A percentile compares a stretch with the other conserved stretches of the same genome.
These are phyloP conservation scores for Prunella vulgaris DNA, from an alignment of 257 asterid species.

Conservation along the genomic window DNA sequence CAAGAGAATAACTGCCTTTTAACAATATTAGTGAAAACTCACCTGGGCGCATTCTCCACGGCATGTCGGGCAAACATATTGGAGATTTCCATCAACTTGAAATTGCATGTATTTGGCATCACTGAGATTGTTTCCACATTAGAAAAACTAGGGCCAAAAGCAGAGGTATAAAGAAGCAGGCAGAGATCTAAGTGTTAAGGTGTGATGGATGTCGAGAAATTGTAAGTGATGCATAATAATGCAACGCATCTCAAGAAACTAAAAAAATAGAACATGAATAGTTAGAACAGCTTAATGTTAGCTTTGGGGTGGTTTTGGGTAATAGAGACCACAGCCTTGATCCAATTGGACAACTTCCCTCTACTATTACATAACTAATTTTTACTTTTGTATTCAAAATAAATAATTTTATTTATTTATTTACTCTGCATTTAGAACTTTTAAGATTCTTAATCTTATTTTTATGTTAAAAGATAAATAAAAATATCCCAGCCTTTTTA, in stretches of 20 bases:
- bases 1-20: neutral
- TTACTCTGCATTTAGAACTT: no score
- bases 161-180: slow-evolving; percentile 7
- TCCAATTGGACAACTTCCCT: no score
- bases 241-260: no score
- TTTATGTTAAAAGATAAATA: no score
- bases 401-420: no score
- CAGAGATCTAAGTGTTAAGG: neutral
- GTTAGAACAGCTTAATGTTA: neutral
- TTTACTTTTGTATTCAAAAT: no score
- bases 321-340: no score
- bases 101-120: slow-evolving; percentile 83
- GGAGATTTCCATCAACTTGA: slow-evolving; percentile 92
- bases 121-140: slow-evolving; percentile 40
- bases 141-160: slow-evolving; percentile 9
- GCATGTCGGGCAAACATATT: slow-evolving; percentile 82
- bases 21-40: slow-evolving; percentile 15
- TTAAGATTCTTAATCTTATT: no score
- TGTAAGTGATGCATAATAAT: neutral
- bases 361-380: no score
- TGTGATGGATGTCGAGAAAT: neutral
- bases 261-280: neutral
- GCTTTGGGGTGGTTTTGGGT: no score
- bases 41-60: slow-evolving; percentile 94
- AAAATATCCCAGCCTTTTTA: no score